A percentile compares a stretch with the other conserved stretches of the same genome.
Conservation (phyloP, 169 alveolate genomes). For the Plasmodium knowlesi region DNA sequence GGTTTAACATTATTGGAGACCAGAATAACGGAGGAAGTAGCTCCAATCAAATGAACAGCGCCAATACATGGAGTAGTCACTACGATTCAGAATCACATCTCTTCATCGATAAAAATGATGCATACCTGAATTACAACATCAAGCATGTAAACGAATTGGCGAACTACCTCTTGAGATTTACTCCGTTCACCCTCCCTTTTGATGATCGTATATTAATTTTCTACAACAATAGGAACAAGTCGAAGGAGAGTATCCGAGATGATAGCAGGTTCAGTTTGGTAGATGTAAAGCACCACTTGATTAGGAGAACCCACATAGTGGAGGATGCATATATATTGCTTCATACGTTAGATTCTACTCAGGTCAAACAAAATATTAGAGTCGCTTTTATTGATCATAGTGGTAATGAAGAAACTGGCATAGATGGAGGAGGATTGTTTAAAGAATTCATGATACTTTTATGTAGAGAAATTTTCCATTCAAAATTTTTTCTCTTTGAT, state of each 20-base stretch:
- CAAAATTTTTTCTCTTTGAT: slow-evolving; percentile 89
- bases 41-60: not conserved
- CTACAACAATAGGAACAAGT: slow-evolving; percentile 71
- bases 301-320: slow-evolving; percentile 82
- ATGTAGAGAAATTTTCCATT: slow-evolving; percentile 90
- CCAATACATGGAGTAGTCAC: not conserved
- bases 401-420: slow-evolving; percentile 94
- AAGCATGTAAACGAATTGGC: slow-evolving; percentile 70
- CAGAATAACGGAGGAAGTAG: slow-evolving; percentile 23
- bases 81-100: slow-evolving; percentile 27
- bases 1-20: slow-evolving; percentile 44
- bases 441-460: slow-evolving; percentile 94
- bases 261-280: slow-evolving; percentile 61
- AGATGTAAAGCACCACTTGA: slow-evolving; percentile 72
- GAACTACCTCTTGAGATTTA: slow-evolving; percentile 57
- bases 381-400: slow-evolving; percentile 89
- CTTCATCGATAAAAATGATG: slow-evolving; percentile 37
- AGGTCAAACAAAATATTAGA: slow-evolving; percentile 84
- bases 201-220: slow-evolving; percentile 78
- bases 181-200: slow-evolving; percentile 76
- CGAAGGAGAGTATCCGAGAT: slow-evolving; percentile 60
- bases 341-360: slow-evolving; percentile 71
- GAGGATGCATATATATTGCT: slow-evolving; percentile 84
- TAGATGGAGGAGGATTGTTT: slow-evolving; percentile 98
- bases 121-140: slow-evolving; percentile 44